Evolutionary conservation across 768 basidiomycete genomes (phyloP), one percentile per base, ranked within the genome.

Genomic region (Boletus reticuloceps): DNA sequence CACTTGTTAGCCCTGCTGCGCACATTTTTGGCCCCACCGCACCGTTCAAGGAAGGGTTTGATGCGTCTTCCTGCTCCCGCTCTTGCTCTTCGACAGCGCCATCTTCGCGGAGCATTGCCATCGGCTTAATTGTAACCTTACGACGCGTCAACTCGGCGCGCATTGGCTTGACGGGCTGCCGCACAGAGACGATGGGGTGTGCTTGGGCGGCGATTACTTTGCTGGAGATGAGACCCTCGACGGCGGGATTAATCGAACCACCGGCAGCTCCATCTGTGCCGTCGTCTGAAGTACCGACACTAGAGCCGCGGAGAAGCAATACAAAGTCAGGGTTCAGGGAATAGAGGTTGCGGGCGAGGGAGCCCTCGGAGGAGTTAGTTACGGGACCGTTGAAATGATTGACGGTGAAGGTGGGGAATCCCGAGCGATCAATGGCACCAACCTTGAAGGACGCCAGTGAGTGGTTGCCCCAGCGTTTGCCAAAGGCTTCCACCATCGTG

Each of bases 111-210:
- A 83, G 75, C 0, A 56, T 54, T 3, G 65, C 59, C 63, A 72
- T 66, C 20, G 88, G 82, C 63, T 83, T 84, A 55, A 90, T 71
- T 1, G 88, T 84, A 19, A 80, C 81, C 72, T 93, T 94, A 54
- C 94, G 81, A 45, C 92, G 79, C 0, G 88, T 96, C 0, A 92
- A 96, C 0, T 94, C 95, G 0, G 90, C 85, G 10, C 95, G 85
- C 86, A 97, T 92, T 0, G 96, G 96, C 71, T 95, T 94, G 59
- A 94, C 86, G 36, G 86, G 85, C 69, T 97, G 94, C 67, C 94
- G 93, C 0, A 93, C 94, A 7, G 94, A 83, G 16, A 98, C 95
- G 56, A 98, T 95, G 0, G n/a, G n/a, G n/a, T n/a, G 94, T 0
- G 87, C 91, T 65, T 94, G 88, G 0, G 93, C 96, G 0, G 94